Percentiles rank a stretch among this genome's conserved stretches.
Conservation (phyloP, 2,329 filamentous ascomycete genomes). For the Colletotrichum sp. region DNA sequence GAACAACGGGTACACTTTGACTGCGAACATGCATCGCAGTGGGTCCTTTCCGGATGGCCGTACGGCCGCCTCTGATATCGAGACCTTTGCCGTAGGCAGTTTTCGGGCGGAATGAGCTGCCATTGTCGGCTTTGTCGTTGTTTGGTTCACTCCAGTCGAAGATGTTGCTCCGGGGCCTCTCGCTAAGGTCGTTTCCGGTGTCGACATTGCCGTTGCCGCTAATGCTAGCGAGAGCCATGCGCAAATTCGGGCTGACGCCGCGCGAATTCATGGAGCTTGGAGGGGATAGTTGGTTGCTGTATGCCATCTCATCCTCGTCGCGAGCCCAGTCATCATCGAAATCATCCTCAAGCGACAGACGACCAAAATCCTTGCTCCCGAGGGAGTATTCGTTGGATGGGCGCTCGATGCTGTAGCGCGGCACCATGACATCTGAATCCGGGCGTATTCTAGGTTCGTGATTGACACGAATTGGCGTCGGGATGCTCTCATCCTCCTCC, state of each 20-base stretch:
- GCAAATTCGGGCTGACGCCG: conserved; percentile 57
- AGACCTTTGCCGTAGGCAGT: conserved; percentile 80
- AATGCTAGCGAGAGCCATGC: conserved; percentile 58
- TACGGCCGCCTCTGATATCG: conserved; percentile 73
- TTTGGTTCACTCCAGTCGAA: conserved; percentile 81
- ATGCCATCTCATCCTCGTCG: conserved; percentile 57
- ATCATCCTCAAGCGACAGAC: conserved; percentile 65
- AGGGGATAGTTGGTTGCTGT: conserved; percentile 63
- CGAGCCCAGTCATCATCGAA: conserved; percentile 68
- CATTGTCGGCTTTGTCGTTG: conserved; percentile 66
- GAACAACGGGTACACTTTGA: conserved; percentile 78
- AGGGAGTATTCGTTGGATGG: conserved; percentile 36
- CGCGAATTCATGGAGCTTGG: conserved; percentile 61
- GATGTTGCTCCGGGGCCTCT: conserved; percentile 69
- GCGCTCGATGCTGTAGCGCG: conserved; percentile 32
- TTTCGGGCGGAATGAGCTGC: conserved; percentile 68
- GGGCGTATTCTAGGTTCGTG: conserved; percentile 31
- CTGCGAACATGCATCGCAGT: conserved; percentile 76
- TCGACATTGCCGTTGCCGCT: conserved; percentile 51
- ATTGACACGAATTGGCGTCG: conserved; percentile 53
- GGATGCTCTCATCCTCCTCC: conserved; percentile 65
- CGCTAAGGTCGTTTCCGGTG: conserved; percentile 31
- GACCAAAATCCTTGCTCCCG: conserved; percentile 46
- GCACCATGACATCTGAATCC: conserved; percentile 25
- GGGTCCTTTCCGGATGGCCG: conserved; percentile 70